Base-by-base conservation (phyloP, 768 basidiomycete species). In the Cubamyces lactineus region DNA sequence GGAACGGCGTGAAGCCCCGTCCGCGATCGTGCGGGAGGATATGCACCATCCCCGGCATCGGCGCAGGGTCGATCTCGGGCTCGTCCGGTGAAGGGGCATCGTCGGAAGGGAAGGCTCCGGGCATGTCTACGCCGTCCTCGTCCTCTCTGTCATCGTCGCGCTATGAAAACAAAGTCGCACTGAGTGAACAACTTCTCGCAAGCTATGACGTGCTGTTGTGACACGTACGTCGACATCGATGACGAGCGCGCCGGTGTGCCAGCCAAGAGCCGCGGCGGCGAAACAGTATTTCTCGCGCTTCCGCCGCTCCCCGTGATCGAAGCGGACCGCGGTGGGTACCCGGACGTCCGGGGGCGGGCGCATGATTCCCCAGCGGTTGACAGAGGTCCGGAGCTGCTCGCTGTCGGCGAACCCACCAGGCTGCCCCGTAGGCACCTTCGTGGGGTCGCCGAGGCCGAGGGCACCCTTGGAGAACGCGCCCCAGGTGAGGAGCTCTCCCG, bases 191-290 rank as follows among this genome's bases (percentile, higher is more conserved):
- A 21, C 42, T n/a, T 19, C 16, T 19, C 16, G 11, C 42, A 43
- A 43, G 42, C 34, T 7, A 39, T 2, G 12, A 52, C 28, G n/a
- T 11, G 6, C 16, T 1, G 2, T 7, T n/a, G 26, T 15, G 21
- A 16, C 15, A 69, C 80, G 62, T 59, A 91, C 91, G 78, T 93
- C 86, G 26, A 94, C 77, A 71, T 94, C 91, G 42, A 96, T 87
- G 3, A 92, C 91, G 49, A 98, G 77, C 1, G 94, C 93, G 8
- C 94, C 95, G 58, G 84, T 90, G 69, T 98, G 96, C 95, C 94
- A 96, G 11, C 96, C 96, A 0, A 86, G 82, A 2, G 95, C 92
- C 5, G 92, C 83, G 5, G 88, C 86, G 0, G 83, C 83, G 66
- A 96, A 91, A 67, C 91, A 93, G 69, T 91, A 97, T 65, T 80